Evolutionary conservation across 495 filamentous ascomycete genomes (phyloP), one percentile per base, ranked within the genome.

Genomic region (Clavariopsis aquatica): DNA sequence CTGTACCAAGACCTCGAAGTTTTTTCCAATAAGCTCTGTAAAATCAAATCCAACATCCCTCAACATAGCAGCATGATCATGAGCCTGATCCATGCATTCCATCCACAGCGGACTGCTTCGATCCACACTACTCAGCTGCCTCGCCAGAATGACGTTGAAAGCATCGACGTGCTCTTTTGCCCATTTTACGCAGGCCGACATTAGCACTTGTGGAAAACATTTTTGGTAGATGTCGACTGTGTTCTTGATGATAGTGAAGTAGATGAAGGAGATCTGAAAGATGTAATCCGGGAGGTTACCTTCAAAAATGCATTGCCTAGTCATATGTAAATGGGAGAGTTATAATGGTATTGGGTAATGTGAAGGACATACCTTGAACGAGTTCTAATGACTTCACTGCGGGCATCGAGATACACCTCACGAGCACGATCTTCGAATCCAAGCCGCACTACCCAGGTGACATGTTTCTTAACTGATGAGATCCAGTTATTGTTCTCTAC

Each of bases 151-250:
- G 23, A 78, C 83, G 71, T 97, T 97, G 79, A 97, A 98, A 3
- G 85, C 87, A 66, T 96, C 91, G 1, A 97, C 83, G 67, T 95
- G 85, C 73, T 93, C 87, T 73, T 96, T 96, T 20, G 91, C 93
- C 94, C 94, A 99, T 72, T 90, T 92, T 52, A 99, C 93, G 69
- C 91, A 92, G 3, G 92, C 91, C 68, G 90, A 94, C 79, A 90
- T 92, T 82, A 94, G 89, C 22, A 85, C 77, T 22, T 88, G 81
- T 2, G 93, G 89, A 73, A 98, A 99, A 72, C 92, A 96, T 64
- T 85, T 81, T 72, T 96, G 90, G 73, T 93, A 97, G 69, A 89
- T 90, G 71, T 81, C 83, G 64, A 96, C 86, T 6, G 93, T 96
- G 74, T 96, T 96, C 56, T 87, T 85, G 74, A 97, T 95, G 66